These are phyloP conservation scores for Trichocladium uniseriatum DNA, from an alignment of 495 filamentous ascomycete genomes.

Conservation along the genomic window DNA sequence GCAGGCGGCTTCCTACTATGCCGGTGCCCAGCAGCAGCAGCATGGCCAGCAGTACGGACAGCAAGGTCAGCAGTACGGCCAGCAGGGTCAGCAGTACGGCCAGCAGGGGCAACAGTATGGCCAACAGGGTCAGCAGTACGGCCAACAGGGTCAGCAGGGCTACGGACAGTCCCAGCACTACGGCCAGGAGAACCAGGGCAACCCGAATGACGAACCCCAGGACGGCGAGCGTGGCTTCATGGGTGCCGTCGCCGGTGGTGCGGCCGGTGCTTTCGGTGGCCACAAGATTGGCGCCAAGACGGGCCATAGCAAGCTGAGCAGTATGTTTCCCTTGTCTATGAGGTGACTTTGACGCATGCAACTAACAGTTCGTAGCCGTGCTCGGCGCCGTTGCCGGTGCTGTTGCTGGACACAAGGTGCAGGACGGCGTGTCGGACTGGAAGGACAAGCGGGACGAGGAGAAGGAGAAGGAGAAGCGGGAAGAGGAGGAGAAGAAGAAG, in stretches of 20 bases:
- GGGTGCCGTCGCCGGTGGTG: slow-evolving; percentile 26
- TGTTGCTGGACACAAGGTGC: slow-evolving; percentile 29
- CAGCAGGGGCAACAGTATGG: slow-evolving; percentile 10
- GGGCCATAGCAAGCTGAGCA: slow-evolving; percentile 22
- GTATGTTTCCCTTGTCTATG: slow-evolving; percentile 1
- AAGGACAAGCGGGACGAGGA: slow-evolving; percentile 31
- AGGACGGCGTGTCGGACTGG: slow-evolving; percentile 30
- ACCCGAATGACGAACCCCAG: slow-evolving; percentile 5
- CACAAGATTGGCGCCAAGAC: slow-evolving; percentile 28
- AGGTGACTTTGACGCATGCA: too few relatives aligned
- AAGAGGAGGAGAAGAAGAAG: slow-evolving; percentile 10
- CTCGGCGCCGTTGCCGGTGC: slow-evolving; percentile 29
- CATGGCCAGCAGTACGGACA: slow-evolving; percentile 10
- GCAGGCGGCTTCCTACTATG: slow-evolving; percentile 17
- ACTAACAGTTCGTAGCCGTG: slow-evolving; percentile 8
- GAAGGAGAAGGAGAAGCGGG: slow-evolving; percentile 16
- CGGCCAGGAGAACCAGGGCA: slow-evolving; percentile 5
- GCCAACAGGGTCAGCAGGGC: slow-evolving; percentile 8
- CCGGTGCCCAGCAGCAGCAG: slow-evolving; percentile 5
- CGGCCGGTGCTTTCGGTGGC: slow-evolving; percentile 28
- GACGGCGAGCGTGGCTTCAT: slow-evolving; percentile 29
- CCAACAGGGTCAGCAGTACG: slow-evolving; percentile 9
- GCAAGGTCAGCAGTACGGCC: slow-evolving; percentile 15
- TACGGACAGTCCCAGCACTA: too few relatives aligned
- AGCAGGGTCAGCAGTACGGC: slow-evolving; percentile 8